Evolutionary conservation across 2,329 filamentous ascomycete genomes (phyloP), one percentile per base, ranked within the genome.

Genomic region (Monosporascus sp.): DNA sequence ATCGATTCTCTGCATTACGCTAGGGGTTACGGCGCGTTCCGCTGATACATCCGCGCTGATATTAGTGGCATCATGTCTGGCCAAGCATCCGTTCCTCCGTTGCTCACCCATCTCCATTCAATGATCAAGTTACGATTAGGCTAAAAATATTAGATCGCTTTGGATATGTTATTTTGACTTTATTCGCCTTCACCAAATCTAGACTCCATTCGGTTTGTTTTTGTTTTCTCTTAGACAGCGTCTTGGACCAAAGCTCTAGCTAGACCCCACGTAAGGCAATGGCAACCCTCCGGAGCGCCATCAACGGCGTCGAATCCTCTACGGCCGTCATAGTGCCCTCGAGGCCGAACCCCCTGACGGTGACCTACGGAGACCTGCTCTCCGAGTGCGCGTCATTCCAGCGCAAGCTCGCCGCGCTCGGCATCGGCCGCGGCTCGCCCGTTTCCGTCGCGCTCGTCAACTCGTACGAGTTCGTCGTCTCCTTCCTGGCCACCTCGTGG

Each of bases 391-490:
- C 77, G 44, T 74, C 79, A 17, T 93, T 94, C 74, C 90, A 94
- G 74, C 76, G 78, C 67, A 89, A 90, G 72, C 83, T 95, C 57
- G 89, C 90, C 24, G 78, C 79, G 48, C 78, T 93, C 52, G 90
- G 90, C 59, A 83, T 95, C 57, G 77, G 79, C 53, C 78, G 81
- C 44, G 79, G 80, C 59, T 81, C 86, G 15, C 86, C 89, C 47
- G 89, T 95, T 50, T 94, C 89, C 48, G 91, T 95, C 67, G 88
- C 90, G 27, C 80, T 91, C 18, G 82, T 87, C 54, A 95, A 95
- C 75, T 90, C 87, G 50, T 92, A 90, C 72, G 89, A 92, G 70
- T 94, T 95, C 73, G 88, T 95, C 67, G 85, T 94, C 53, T 85
- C 89, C 2, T 96, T 95, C 72, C 80, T 95, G 45, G 90, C 89